Evolutionary conservation across 352 stramenopile species (phyloP), one percentile per base, ranked within the genome.

Genomic region (Phytophthora cactorum): DNA sequence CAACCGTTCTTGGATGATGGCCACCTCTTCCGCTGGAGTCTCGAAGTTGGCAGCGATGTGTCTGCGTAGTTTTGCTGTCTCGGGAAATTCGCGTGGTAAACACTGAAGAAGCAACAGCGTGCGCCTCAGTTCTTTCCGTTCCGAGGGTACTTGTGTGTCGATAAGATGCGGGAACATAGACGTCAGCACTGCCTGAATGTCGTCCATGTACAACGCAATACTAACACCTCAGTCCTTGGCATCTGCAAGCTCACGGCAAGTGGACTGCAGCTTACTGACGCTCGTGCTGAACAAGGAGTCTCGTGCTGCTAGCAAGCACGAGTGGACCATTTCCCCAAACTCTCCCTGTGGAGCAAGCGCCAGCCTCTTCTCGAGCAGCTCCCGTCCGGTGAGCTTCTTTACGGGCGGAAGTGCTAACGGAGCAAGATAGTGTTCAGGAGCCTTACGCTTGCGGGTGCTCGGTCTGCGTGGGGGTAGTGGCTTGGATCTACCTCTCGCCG

Each of bases 21-120:
- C 41, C 15, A 47, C 41, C 41, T 47, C 41, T 27, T 47, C 41
- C 5, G 41, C 41, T 47, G 41, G 41, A 47, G 17, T 47, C 41
- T 27, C 41, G 41, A 43, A 43, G 36, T n/a, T 43, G 36, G 10
- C 36, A n/a, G 36, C 41, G n/a, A 28, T 47, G 17, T 47, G 3
- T 47, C n/a, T 47, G 15, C 41, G 17, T 27, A 47, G 14, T 15
- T 47, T 47, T 27, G n/a, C n/a, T 5, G 41, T 27, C 15, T 47
- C 14, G 7, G 41, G 41, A 47, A 47, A 47, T 4, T 47, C 41
- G 15, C 36, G 36, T 17, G 36, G 36, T n/a, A 43, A 43, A 43
- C 36, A n/a, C 17, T 47, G 41, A 3, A 47, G 41, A 47, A 47
- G 41, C 41, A 47, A 8, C n/a, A 47, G 28, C 10, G 0, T 47